phyloP scores from a whole-genome alignment of 257 asterid species.

The Gardenia jasminoides region DNA sequence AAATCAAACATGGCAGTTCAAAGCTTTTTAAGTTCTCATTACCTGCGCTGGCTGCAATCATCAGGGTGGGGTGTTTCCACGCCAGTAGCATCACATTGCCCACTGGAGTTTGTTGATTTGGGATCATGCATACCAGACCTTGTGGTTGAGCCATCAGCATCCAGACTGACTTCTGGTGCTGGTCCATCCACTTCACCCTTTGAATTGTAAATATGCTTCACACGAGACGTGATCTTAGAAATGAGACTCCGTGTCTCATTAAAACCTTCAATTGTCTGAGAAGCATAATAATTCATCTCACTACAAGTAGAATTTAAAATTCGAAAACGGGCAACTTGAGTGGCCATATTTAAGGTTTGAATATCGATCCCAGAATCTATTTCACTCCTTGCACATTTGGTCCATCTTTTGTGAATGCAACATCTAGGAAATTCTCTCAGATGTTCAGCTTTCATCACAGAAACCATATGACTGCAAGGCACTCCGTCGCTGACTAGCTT shows the following conservation, averaged over 20 bases:
- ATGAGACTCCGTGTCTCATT: background rate
- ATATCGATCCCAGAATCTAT: background rate
- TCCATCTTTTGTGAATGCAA: slow-evolving; percentile 10
- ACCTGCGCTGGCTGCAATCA: background rate
- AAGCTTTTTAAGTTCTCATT: background rate
- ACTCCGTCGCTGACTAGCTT: slow-evolving; percentile 5
- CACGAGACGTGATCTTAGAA: background rate
- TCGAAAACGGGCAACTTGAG: background rate
- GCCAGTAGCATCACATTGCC: background rate
- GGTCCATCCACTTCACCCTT: background rate
- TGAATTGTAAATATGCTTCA: background rate
- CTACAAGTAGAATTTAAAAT: background rate
- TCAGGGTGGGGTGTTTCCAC: background rate
- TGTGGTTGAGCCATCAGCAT: background rate
- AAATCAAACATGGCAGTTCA: background rate
- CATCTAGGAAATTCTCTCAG: slow-evolving; percentile 10
- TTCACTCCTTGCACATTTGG: background rate
- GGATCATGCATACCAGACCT: slow-evolving; percentile 4
- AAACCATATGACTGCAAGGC: slow-evolving; percentile 14
- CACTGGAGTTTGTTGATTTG: background rate
- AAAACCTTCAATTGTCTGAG: slow-evolving; percentile 4
- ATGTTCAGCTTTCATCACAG: slow-evolving; percentile 10
- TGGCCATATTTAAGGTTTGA: slow-evolving; percentile 8
- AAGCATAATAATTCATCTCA: slow-evolving; percentile 12
- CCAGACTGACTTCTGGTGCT: background rate